Evolutionary conservation across 2,329 filamentous ascomycete species (phyloP), one percentile per base, ranked within the genome.

Genomic region (Fulvia fulva): DNA sequence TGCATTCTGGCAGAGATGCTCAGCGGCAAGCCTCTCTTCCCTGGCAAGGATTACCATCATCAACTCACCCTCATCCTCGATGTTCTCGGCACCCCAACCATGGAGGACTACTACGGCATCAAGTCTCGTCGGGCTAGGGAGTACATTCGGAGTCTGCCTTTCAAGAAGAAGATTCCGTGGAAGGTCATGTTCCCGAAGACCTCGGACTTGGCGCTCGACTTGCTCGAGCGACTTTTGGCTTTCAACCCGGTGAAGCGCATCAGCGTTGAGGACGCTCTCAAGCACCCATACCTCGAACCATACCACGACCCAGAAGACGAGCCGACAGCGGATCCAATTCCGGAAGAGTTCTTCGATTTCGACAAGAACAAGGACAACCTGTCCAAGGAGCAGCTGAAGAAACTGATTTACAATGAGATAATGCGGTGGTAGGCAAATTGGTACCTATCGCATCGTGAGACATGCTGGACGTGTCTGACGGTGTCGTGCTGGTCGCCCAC

Each of bases 61-160:
- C 94, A 99, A 78, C 81, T 99, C 69, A 99, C 94, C 6, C 82
- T 99, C 62, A 99, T 99, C 71, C 83, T 99, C 66, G 94, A 99
- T 69, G 93, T 99, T 53, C 88, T 99, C 59, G 94, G 94, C 64
- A 99, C 94, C 2, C 94, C 94, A 2, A 99, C 94, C 12, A 99
- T 99, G 94, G 94, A 99, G 76, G 94, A 99, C 75, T 99, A 99
- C 83, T 99, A 99, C 70, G 94, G 94, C 65, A 99, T 99, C 84
- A 99, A 99, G 80, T 97, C 94, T 55, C 89, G 94, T 65, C 90
- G 94, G 71, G 94, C 94, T 52, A 86, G 94, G 65, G 94, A 99
- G 78, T 99, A 99, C 79, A 99, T 99, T 73, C 91, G 94, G 62
- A 97, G 92, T 55, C 84, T 97, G 49, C 93, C 94, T 19, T 97